These are phyloP conservation scores for Phaeotremella skinneri DNA, from an alignment of 768 basidiomycete genomes.

Conservation along the genomic window DNA sequence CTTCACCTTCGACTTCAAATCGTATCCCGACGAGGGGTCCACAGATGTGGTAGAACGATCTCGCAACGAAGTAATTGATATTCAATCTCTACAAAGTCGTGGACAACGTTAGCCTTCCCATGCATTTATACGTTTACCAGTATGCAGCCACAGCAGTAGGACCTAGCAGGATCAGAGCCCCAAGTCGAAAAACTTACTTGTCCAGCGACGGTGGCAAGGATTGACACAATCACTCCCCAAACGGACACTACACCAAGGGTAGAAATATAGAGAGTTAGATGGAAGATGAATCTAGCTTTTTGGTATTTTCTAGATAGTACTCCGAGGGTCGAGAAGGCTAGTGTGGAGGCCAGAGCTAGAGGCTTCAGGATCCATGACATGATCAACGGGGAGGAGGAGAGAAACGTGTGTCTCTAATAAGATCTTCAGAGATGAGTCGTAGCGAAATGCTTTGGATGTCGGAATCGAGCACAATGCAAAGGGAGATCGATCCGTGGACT, in stretches of 20 bases:
- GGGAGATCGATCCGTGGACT: too few relatives aligned
- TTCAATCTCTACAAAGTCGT: slow-evolving; percentile 58
- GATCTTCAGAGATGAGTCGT: too few relatives aligned
- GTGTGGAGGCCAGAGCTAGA: slow-evolving; percentile 36
- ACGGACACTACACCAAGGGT: slow-evolving; percentile 68
- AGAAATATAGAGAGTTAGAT: slow-evolving; percentile 68
- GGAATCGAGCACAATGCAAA: too few relatives aligned
- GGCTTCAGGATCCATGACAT: slow-evolving; percentile 41
- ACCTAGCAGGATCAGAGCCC: background rate
- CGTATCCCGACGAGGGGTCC: slow-evolving; percentile 64
- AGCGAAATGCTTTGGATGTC: too few relatives aligned
- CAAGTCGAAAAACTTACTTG: slow-evolving; percentile 49
- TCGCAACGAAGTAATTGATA: slow-evolving; percentile 78
- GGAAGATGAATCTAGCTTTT: slow-evolving; percentile 58
- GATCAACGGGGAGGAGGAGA: background rate
- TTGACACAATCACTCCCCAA: slow-evolving; percentile 67
- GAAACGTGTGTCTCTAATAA: background rate
- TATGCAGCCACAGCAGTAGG: background rate
- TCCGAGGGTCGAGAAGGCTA: slow-evolving; percentile 45
- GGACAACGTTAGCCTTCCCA: background rate
- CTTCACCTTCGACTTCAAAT: slow-evolving; percentile 80
- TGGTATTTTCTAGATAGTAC: slow-evolving; percentile 35
- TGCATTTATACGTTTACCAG: slow-evolving; percentile 1
- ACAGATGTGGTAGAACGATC: slow-evolving; percentile 72
- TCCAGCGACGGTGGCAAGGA: slow-evolving; percentile 61